These are phyloP conservation scores for Daldinia childiae DNA, from an alignment of 495 filamentous ascomycete species.

Conservation along the genomic window DNA sequence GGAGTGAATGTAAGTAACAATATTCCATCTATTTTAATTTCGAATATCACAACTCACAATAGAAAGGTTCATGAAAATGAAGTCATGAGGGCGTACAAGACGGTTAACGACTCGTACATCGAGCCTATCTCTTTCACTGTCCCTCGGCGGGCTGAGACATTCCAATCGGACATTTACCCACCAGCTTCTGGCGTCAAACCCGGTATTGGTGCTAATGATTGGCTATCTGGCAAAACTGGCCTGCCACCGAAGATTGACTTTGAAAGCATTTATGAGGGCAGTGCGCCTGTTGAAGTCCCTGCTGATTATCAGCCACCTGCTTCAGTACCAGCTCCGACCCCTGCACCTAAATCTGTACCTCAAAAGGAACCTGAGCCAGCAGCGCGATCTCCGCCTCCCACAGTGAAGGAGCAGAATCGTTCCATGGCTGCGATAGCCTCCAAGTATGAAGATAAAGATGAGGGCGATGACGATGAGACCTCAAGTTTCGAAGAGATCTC, in stretches of 20 bases:
- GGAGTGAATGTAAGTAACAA: constrained; percentile 77
- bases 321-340: constrained; percentile 57
- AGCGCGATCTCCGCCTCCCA: constrained; percentile 66
- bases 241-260: constrained; percentile 91
- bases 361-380: constrained; percentile 62
- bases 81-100: constrained; percentile 95
- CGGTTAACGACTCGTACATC: constrained; percentile 90
- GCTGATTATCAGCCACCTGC: constrained; percentile 72
- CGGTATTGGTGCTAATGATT: constrained; percentile 80
- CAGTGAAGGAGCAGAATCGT: constrained; percentile 81
- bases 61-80: constrained; percentile 88
- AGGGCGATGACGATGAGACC: constrained; percentile 68
- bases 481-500: constrained; percentile 86
- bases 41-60: constrained; percentile 33
- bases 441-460: constrained; percentile 82
- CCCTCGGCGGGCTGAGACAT: constrained; percentile 91
- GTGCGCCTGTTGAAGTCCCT: constrained; percentile 76
- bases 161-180: constrained; percentile 97
- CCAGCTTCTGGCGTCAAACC: constrained; percentile 79
- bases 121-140: constrained; percentile 98
- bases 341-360: constrained; percentile 61
- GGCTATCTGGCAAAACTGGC: constrained; percentile 84
- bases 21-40: neutral
- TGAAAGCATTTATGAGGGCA: constrained; percentile 88
- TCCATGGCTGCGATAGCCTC: constrained; percentile 84